phyloP scores from a whole-genome alignment of 371 early-diverging fungal genomes.

The Quaeritorhiza haematococci region DNA sequence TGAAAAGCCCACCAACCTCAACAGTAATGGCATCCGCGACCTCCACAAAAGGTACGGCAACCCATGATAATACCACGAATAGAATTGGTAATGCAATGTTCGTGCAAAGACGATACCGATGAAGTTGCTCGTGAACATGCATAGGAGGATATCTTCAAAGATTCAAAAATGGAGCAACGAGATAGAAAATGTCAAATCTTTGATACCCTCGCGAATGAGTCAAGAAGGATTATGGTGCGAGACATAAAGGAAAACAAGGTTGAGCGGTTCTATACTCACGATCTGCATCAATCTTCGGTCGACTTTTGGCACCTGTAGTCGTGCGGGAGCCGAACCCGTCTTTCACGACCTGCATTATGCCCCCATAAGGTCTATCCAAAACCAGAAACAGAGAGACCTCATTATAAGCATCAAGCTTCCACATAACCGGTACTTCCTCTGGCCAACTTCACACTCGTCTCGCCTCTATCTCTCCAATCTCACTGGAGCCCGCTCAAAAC shows the following conservation, averaged over 20 bases:
- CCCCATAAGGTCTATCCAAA: slow-evolving; percentile 40
- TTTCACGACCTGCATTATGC: slow-evolving; percentile 39
- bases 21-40: slow-evolving; percentile 9
- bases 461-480: neutral
- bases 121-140: slow-evolving; percentile 77
- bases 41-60: slow-evolving; percentile 77
- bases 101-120: slow-evolving; percentile 85
- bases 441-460: too few relatives aligned
- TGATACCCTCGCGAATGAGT: neutral
- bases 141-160: slow-evolving; percentile 51
- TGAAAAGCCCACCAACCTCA: slow-evolving; percentile 6
- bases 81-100: slow-evolving; percentile 92
- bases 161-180: neutral
- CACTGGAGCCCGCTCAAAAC: neutral
- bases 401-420: too few relatives aligned
- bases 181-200: neutral
- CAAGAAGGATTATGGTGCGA: neutral
- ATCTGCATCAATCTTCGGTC: neutral
- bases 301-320: neutral
- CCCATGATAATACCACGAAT: slow-evolving; percentile 85
- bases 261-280: neutral
- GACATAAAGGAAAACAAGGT: neutral
- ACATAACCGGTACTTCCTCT: too few relatives aligned
- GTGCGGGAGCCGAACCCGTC: slow-evolving; percentile 33
- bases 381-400: too few relatives aligned